Base-by-base conservation (phyloP, 192 early-diverging fungal genomes). In the Coemansia reversa region DNA sequence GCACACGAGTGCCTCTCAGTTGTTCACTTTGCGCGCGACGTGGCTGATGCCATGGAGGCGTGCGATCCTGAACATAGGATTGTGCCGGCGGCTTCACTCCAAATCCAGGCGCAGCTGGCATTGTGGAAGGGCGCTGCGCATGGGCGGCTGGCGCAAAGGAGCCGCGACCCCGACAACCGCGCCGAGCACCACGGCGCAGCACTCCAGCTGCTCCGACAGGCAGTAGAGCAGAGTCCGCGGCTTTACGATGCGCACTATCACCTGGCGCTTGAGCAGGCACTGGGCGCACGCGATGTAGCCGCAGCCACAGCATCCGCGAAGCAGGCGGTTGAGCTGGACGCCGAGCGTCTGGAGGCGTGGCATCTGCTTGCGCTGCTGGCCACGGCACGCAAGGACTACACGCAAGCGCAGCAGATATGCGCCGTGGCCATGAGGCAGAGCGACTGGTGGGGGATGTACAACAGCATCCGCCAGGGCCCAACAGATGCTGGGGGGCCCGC, bases 301-400 rank as follows among this genome's bases (percentile, higher is more conserved):
- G 76, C 83, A 30, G 90, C 91, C 5, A 83, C 85, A 8, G 50
- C 57, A 16, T 60, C 79, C 14, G 75, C 86, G 3, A 87, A 83
- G 57, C 77, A 84, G 32, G 85, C 86, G 4, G 60, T 90, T 22
- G 67, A 64, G 28, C 57, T 88, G 42, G 79, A 87, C 27, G 56
- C 85, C 0, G 62, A 66, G 7, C 83, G 89, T 47, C 75, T 89
- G 32, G 83, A 87, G 29, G 88, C 90, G 9, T 93, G 90, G 90
- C 88, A 93, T 62, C 71, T 93, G n/a, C 60, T 93, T 27, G 88
- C 74, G 6, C 76, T 91, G 55, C 68, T 89, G 14, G 75, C 86
- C 2, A 88, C 91, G 16, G 84, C 87, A 16, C 84, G 86, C 65
- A 87, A 89, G 47, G 87, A 93, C 62, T 80, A 85, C 45, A 63